Percentiles rank a stretch among this genome's conserved stretches.
Evolutionary conservation across 305 asterid genomes (phyloP).

Genomic region (Ajuga reptans): DNA sequence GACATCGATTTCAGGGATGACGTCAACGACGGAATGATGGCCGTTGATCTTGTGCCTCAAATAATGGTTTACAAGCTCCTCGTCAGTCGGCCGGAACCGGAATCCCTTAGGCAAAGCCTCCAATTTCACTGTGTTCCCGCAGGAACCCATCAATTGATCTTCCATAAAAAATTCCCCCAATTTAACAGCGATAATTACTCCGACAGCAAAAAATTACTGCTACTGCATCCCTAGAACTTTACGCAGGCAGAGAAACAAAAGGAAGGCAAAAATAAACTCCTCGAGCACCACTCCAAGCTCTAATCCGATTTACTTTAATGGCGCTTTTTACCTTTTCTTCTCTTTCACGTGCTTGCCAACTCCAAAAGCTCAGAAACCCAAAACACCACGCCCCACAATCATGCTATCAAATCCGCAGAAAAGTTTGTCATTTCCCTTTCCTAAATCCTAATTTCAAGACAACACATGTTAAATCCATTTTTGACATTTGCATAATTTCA

Average conservation of each 20-base stretch:
- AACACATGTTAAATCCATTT: too few species aligned
- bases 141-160: constrained; percentile 16
- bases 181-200: not conserved
- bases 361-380: constrained; percentile 1
- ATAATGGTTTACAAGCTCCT: constrained; percentile 62
- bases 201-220: not conserved
- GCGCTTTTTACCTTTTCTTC: not conserved
- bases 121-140: constrained; percentile 28
- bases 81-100: constrained; percentile 71
- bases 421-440: not conserved
- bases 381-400: not conserved
- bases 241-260: not conserved
- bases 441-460: not conserved
- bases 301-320: constrained; percentile 23
- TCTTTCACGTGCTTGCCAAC: constrained; percentile 31
- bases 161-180: constrained; percentile 7
- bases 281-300: constrained; percentile 22
- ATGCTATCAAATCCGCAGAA: not conserved
- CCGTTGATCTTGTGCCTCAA: constrained; percentile 65
- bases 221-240: constrained; percentile 11
- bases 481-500: not conserved
- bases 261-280: constrained; percentile 5
- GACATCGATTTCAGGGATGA: constrained; percentile 69
- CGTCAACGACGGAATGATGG: constrained; percentile 47
- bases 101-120: constrained; percentile 63